Base-by-base conservation (phyloP, 106 monocot genomes). In the Apostasia shenzhenica region DNA sequence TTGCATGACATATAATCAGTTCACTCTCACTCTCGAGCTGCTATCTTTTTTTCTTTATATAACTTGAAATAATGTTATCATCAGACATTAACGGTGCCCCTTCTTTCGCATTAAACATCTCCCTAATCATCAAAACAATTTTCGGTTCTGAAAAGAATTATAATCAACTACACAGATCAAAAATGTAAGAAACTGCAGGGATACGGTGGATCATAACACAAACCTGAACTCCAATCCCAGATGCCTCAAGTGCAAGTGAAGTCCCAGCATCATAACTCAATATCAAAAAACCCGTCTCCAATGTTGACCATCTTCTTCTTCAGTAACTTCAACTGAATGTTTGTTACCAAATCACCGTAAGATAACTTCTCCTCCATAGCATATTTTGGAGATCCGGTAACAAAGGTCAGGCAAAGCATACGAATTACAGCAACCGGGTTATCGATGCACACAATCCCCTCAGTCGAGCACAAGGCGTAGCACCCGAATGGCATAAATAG, bases 361-460 rank as follows among this genome's bases (percentile, higher is more conserved):
- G 52, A 80, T n/a, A 76, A 51, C 47, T 76, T 66, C 50, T 76
- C 77, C 59, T 73, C 76, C 53, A 75, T 51, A 48, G 54, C 49
- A 6, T 1, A 52, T 9, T 13, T 39, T 1, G 49, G 52, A 26
- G 58, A 68, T 1, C 71, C 71, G 10, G 76, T 54, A 5, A 26
- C 65, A 45, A 80, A 82, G 38, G 86, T 86, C 57, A 71, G 45
- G 52, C 79, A 67, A 26, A 86, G 76, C 86, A 86, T 66, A 45
- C 67, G 75, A 2, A 67, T 51, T 8, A 71, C 63, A 1, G 57
- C 73, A 0, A 49, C 10, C 7, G 76, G 69, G 59, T 77, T 69
- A 61, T 82, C 82, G 8, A 86, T 60, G 73, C 82, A 86, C 2
- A 76, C 70, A 0, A 76, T 76, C 0, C 86, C 86, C 48, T 80